Conservation (phyloP, 2,329 filamentous ascomycete genomes). For the Samsoniella hepiali region DNA sequence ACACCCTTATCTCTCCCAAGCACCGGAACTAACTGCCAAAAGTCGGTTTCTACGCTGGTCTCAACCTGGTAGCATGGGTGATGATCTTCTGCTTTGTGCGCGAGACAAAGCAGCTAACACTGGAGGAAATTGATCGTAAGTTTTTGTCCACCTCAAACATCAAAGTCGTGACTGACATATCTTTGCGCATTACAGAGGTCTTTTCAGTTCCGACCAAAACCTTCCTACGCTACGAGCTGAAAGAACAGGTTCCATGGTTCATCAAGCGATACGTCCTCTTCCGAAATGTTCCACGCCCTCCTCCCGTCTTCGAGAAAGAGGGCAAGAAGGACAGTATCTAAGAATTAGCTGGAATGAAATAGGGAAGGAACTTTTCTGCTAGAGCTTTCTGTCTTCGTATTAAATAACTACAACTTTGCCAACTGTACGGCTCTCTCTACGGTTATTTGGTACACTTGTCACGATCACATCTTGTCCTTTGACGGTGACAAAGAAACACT, state of each 20-base stretch:
- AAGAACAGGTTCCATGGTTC: constrained; percentile 36
- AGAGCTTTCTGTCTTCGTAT: no score
- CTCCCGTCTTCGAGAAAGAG: constrained; percentile 27
- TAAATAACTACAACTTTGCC: no score
- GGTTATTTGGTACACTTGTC: background rate
- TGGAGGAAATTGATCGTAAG: constrained; percentile 37
- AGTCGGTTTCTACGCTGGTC: constrained; percentile 41
- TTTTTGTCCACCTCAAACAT: constrained; percentile 2
- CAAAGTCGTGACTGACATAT: background rate
- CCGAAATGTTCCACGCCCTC: constrained; percentile 32
- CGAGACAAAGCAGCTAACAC: constrained; percentile 46
- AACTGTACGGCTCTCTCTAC: no score
- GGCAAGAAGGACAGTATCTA: constrained; percentile 4
- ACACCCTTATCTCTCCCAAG: background rate
- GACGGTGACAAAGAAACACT: no score
- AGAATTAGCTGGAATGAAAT: no score
- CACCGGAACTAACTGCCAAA: background rate
- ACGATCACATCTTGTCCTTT: background rate
- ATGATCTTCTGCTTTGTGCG: constrained; percentile 47
- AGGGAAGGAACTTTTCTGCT: no score
- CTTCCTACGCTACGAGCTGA: constrained; percentile 33
- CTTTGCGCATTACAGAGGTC: constrained; percentile 27
- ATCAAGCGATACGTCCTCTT: constrained; percentile 37
- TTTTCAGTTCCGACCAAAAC: constrained; percentile 32
- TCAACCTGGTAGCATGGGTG: constrained; percentile 42